Evolutionary conservation across 1,284 basidiomycete genomes (phyloP).

Genomic region (Melanopsichium pennsylvanicum): DNA sequence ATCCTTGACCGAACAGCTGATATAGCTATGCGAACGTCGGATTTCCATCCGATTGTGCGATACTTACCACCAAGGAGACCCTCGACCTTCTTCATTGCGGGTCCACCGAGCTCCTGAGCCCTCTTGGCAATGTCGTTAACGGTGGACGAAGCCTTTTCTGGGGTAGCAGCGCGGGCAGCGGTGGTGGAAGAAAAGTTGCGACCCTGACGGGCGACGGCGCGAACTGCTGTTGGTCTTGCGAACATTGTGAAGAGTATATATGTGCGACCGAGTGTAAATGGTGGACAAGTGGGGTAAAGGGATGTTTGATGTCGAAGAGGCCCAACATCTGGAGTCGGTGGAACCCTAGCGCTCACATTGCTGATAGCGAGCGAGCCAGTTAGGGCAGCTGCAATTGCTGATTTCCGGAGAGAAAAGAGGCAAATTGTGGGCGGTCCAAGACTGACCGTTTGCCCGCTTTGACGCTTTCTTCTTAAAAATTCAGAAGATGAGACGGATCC

Average conservation of each 20-base stretch:
- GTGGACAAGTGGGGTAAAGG: not conserved
- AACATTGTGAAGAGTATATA: conserved; percentile 17
- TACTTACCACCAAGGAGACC: conserved; percentile 57
- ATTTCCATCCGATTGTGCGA: not conserved
- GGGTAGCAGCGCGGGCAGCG: conserved; percentile 8
- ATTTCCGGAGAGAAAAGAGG: too few relatives aligned
- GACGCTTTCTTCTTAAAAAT: conserved; percentile 24
- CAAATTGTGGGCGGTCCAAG: too few relatives aligned
- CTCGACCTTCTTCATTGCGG: conserved; percentile 46
- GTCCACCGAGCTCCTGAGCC: conserved; percentile 56
- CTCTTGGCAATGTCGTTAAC: conserved; percentile 45
- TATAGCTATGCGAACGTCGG: too few relatives aligned
- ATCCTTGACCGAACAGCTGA: too few relatives aligned
- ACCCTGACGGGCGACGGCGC: conserved; percentile 28
- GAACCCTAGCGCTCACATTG: too few relatives aligned
- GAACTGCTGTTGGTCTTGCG: conserved; percentile 32
- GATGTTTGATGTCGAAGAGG: not conserved
- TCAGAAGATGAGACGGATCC: conserved; percentile 28
- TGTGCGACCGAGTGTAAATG: too few relatives aligned
- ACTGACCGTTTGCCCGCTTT: not conserved
- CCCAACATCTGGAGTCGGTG: too few relatives aligned
- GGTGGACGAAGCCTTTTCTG: conserved; percentile 31
- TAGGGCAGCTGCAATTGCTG: too few relatives aligned
- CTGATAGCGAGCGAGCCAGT: not conserved
- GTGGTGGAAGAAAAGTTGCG: conserved; percentile 18